Conservation (phyloP, 2,329 filamentous ascomycete genomes). For the Scedosporium minutisporum region DNA sequence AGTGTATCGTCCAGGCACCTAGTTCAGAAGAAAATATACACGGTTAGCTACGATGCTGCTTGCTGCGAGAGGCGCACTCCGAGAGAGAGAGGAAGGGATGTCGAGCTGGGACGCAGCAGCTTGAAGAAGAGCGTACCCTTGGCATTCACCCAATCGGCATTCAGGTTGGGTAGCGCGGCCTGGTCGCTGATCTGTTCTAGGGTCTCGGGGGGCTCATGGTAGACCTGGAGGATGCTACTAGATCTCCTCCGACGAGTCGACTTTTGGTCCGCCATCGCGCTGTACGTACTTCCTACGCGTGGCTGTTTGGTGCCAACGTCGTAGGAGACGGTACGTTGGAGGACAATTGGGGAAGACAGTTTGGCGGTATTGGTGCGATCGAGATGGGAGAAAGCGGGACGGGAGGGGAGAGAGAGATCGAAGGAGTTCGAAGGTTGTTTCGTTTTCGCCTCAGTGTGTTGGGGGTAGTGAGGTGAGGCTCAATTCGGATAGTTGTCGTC, state of each 20-base stretch:
- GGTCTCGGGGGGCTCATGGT: slow-evolving; percentile 92
- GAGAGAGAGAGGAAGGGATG: not conserved
- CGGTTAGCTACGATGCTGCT: not conserved
- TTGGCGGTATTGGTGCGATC: slow-evolving; percentile 68
- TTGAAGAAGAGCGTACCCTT: slow-evolving; percentile 61
- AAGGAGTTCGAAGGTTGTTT: not conserved
- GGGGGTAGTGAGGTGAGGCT: not conserved
- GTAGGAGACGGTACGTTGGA: slow-evolving; percentile 86
- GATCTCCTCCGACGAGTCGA: slow-evolving; percentile 79
- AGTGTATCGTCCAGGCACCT: slow-evolving; percentile 98
- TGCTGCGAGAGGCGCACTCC: not conserved
- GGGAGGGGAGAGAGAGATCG: not conserved
- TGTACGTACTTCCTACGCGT: slow-evolving; percentile 49
- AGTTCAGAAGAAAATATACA: slow-evolving; percentile 6
- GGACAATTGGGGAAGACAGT: slow-evolving; percentile 82
- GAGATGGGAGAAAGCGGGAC: not conserved
- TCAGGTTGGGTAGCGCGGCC: slow-evolving; percentile 86
- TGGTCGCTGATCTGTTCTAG: slow-evolving; percentile 97
- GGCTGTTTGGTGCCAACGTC: slow-evolving; percentile 67
- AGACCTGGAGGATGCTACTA: slow-evolving; percentile 85
- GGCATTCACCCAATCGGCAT: slow-evolving; percentile 97
- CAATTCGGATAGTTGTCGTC: not conserved
- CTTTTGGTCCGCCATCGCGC: slow-evolving; percentile 50
- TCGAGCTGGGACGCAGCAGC: too few species aligned
- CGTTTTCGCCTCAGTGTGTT: not conserved